These are phyloP conservation scores for Phytophthora agathidicida DNA, from an alignment of 352 stramenopile genomes.

Conservation along the genomic window DNA sequence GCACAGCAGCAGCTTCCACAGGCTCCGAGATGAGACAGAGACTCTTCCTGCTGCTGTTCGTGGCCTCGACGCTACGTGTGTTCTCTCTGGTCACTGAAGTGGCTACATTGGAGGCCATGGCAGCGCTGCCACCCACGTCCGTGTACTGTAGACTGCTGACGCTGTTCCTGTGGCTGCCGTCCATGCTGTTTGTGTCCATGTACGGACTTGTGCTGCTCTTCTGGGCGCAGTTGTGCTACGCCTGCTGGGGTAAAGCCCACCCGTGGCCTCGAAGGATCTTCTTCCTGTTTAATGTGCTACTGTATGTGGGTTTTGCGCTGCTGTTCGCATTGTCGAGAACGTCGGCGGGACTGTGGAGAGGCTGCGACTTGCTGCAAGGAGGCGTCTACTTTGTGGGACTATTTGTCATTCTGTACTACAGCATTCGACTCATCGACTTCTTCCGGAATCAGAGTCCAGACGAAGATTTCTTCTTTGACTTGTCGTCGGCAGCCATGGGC, in stretches of 20 bases:
- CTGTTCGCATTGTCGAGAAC: slow-evolving; percentile 53
- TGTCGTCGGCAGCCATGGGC: slow-evolving; percentile 43
- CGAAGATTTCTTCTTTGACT: slow-evolving; percentile 86
- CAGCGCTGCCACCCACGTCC: slow-evolving; percentile 46
- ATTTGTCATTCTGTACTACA: slow-evolving; percentile 82
- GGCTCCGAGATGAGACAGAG: slow-evolving; percentile 78
- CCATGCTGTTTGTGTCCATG: slow-evolving; percentile 87
- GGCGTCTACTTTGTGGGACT: slow-evolving; percentile 67
- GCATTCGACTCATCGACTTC: slow-evolving; percentile 77
- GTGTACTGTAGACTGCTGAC: slow-evolving; percentile 55
- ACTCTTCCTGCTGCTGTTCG: slow-evolving; percentile 79
- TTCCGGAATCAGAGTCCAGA: slow-evolving; percentile 75
- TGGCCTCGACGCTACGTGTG: slow-evolving; percentile 67
- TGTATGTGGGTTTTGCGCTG: slow-evolving; percentile 66
- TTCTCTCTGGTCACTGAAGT: slow-evolving; percentile 67
- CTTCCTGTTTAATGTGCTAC: slow-evolving; percentile 76
- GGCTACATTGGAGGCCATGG: slow-evolving; percentile 48
- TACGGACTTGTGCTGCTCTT: slow-evolving; percentile 87
- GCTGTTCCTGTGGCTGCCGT: slow-evolving; percentile 77
- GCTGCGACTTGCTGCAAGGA: slow-evolving; percentile 72
- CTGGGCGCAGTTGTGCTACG: slow-evolving; percentile 86
- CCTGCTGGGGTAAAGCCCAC: slow-evolving; percentile 76
- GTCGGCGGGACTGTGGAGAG: slow-evolving; percentile 63
- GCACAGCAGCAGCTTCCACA: slow-evolving; percentile 58
- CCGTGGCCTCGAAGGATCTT: slow-evolving; percentile 79